Base-by-base conservation (phyloP, 306 rosid genomes). In the Pueraria montana region DNA sequence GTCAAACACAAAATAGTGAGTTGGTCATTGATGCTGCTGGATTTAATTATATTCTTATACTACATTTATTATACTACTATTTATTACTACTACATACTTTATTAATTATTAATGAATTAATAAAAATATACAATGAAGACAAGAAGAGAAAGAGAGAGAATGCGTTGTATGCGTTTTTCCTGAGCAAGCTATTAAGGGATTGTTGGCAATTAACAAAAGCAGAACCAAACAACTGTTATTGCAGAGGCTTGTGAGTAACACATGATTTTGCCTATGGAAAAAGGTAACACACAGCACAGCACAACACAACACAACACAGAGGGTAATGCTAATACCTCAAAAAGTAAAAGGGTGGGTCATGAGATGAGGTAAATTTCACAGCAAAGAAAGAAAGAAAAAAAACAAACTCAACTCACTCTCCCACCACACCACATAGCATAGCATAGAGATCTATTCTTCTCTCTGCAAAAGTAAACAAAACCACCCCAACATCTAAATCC, bases 241-340 rank as follows among this genome's bases (percentile, higher is more conserved):
- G 87, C 80, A 71, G 85, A 82, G 92, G 82, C 80, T 88, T 80
- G 90, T 43, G 85, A 68, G 18, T 68, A 68, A 82, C 89, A 86
- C 89, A 91, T 91, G 94, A 89, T 87, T 82, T 87, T 88, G 87
- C 85, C 87, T 80, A 82, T 84, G 71, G 88, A 85, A 87, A 91
- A 90, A 87, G 91, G 87, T n/a, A 65, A 80, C 64, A 87, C 87
- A 34, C 63, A 69, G 63, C 86, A 59, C 69, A 21, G 12, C 40
- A 46, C 79, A 32, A 23, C 71, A 64, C 71, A 80, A 52, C 85
- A 78, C 53, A 4, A 11, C 32, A 27, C 36, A 74, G 73, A 11
- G 46, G 48, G 34, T 74, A 61, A 56, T 83, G 72, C 71, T 20
- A 81, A 13, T 58, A 52, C 74, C 55, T 73, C 56, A 84, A 86